Evolutionary conservation across 306 rosid species (phyloP), one percentile per base, ranked within the genome.

Genomic region (Begonia peltatifolia): DNA sequence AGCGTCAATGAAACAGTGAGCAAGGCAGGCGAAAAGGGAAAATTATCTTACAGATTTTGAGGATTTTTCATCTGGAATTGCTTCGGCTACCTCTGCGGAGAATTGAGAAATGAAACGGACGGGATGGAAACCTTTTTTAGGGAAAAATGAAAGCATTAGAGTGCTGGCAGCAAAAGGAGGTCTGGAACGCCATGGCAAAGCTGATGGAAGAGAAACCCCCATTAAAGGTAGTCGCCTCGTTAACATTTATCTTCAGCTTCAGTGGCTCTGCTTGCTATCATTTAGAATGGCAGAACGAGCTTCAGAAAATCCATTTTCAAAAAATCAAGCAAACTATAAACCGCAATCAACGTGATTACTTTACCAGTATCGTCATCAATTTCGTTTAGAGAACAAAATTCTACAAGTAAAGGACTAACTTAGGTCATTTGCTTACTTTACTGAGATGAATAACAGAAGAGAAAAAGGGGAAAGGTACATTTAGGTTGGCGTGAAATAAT

Each of bases 181-280:
- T 15, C 61, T 23, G 53, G 56, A 53, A 36, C 55, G 72, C 61
- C 65, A 57, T 35, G 82, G 62, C 41, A 60, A 12, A 53, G 74
- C 66, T 44, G 71, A 43, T 22, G 71, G 53, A n/a, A 70, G 11
- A 43, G 67, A 68, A 53, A 61, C 55, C 64, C 78, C 79, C 76
- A 67, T 55, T 12, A 72, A 76, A 11, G 87, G 81, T 52, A 78
- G 54, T 22, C 80, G 80, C n/a, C 77, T 81, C 25, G 71, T 56
- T 71, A 80, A 41, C 87, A 82, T 80, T 69, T 5, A 43, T 11
- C 18, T 36, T 35, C 54, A 18, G 16, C 63, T 25, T 47, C 22
- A 9, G 38, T 11, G 1, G 53, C 62, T 3, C 30, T 42, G 42
- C 25, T 9, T 53, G 47, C 25, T 14, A 46, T 14, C 10, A 14